A percentile compares a stretch with the other conserved stretches of the same genome.
Evolutionary conservation across 345 rosid species (phyloP).

Genomic region (Euphorbia pulcherrima): DNA sequence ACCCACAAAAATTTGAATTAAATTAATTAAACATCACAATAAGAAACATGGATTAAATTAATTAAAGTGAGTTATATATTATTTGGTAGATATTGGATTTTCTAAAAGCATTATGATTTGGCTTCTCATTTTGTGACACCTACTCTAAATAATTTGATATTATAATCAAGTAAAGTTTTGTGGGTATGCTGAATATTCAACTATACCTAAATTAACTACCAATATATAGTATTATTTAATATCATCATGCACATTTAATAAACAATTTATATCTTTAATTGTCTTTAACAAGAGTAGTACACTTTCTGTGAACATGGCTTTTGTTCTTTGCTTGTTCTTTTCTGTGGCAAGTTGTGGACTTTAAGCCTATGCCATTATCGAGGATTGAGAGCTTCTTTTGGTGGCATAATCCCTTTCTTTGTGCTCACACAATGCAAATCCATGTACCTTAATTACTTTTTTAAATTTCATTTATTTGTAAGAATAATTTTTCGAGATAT

Average conservation of each 20-base stretch:
- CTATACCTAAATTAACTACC: conserved; percentile 22
- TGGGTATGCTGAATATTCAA: conserved; percentile 19
- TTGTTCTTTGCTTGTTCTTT: conserved; percentile 12
- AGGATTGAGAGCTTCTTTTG: not conserved
- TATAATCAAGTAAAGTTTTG: conserved; percentile 3
- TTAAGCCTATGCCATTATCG: not conserved
- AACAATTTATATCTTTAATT: not conserved
- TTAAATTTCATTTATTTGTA: too few relatives aligned
- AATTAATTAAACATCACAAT: too few relatives aligned
- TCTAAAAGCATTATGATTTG: conserved; percentile 15
- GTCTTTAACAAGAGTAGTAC: conserved; percentile 8
- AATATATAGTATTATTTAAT: not conserved
- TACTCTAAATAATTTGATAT: not conserved
- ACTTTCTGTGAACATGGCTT: not conserved
- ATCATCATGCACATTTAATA: not conserved
- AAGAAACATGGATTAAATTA: too few relatives aligned
- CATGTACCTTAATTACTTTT: too few relatives aligned
- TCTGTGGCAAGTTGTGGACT: not conserved
- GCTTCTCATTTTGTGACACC: conserved; percentile 9
- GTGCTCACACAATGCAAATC: not conserved
- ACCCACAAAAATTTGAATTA: too few relatives aligned
- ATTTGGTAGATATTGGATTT: conserved; percentile 1
- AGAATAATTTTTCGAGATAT: too few relatives aligned
- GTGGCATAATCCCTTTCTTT: not conserved
- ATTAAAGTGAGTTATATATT: too few relatives aligned